Evolutionary conservation across 2,329 filamentous ascomycete genomes (phyloP), one percentile per base, ranked within the genome.

Genomic region (Phaeosphaeria sp.): DNA sequence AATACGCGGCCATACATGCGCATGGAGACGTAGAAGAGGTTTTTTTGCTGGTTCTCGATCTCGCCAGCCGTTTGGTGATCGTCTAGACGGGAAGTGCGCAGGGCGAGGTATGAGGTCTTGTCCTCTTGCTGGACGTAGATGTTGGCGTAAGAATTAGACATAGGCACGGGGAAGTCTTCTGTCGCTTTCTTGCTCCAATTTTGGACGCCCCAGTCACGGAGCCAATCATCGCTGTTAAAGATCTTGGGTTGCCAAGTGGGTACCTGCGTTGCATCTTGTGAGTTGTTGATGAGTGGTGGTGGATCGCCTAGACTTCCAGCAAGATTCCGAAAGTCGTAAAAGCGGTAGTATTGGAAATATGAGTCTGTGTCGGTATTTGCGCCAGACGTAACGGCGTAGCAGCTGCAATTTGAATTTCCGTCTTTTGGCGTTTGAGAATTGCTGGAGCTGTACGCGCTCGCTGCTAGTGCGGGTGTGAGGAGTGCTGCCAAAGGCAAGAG

Each of bases 311-410:
- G 69, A 45, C 74, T 72, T 48, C 63, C 67, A 17, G 58, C 64
- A 7, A 83, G 72, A 40, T 77, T 72, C 24, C 82, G 80, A 61
- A 84, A 84, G 68, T 84, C 82, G 74, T 78, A 84, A 67, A 84
- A 80, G 50, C 78, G 79, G 74, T 84, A 80, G 68, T 83, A 77
- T 47, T 81, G 77, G 63, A 84, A 84, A 69, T 82, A 83, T 6
- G 76, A 73, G 18, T 78, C 78, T 0, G 65, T 66, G 11, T 67
- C 54, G 8, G 69, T 67, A 2, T 78, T 64, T 5, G 76, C 75
- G 1, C 78, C 75, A 0, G 81, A 79, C 1, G 78, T 76, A 25
- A 83, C 75, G 8, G 79, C 73, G 58, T 82, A 84, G 71, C 82
- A 83, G 53, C 80, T 77, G 61, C 82, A 83, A 45, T 78, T 68